These are phyloP conservation scores for Rutstroemia sp. DNA, from an alignment of 2,329 filamentous ascomycete species.

Conservation along the genomic window DNA sequence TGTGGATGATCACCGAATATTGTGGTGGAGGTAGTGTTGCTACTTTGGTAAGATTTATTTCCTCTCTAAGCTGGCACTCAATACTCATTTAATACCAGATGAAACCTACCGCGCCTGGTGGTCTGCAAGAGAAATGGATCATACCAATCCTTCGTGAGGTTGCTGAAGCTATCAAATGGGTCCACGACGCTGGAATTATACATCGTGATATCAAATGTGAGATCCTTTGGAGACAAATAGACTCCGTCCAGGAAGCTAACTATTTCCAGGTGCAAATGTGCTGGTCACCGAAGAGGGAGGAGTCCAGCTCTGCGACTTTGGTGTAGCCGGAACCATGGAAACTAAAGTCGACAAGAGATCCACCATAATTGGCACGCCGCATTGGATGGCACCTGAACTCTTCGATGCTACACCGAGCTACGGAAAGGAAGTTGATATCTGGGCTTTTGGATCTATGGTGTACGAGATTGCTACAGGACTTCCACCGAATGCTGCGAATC, in stretches of 20 bases:
- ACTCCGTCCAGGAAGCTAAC: background rate
- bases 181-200: conserved; percentile 61
- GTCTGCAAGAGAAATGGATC: conserved; percentile 64
- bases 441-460: conserved; percentile 76
- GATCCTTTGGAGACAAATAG: background rate
- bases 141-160: conserved; percentile 61
- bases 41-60: conserved; percentile 44
- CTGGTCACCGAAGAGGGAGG: conserved; percentile 69
- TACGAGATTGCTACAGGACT: conserved; percentile 75
- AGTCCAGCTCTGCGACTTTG: conserved; percentile 80
- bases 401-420: conserved; percentile 58
- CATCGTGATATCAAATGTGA: conserved; percentile 63
- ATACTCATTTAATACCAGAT: conserved; percentile 34
- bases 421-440: conserved; percentile 70
- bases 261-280: conserved; percentile 55
- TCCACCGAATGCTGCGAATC: conserved; percentile 59
- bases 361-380: conserved; percentile 74
- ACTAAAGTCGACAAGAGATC: conserved; percentile 68
- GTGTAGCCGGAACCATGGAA: conserved; percentile 72
- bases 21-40: conserved; percentile 78
- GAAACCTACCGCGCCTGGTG: conserved; percentile 58
- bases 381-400: conserved; percentile 83
- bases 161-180: conserved; percentile 58
- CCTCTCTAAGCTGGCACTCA: background rate
- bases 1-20: conserved; percentile 87